phyloP scores from a whole-genome alignment of 495 filamentous ascomycete species.

The Aspergillus campestris region DNA sequence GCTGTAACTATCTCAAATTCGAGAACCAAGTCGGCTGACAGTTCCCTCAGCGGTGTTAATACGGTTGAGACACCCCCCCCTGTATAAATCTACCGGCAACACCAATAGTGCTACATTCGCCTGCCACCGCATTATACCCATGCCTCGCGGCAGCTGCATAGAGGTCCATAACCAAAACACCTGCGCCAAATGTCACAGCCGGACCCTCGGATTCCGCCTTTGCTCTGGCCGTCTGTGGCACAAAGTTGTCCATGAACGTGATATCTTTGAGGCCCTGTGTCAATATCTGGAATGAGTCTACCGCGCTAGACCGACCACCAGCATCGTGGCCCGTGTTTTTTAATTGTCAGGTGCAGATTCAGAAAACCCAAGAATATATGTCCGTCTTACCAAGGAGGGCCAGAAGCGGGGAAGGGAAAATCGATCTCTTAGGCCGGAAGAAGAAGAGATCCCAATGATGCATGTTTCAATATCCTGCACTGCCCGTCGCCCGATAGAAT shows the following conservation, averaged over 20 bases:
- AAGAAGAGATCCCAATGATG: too few species aligned
- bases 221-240: slow-evolving; percentile 15
- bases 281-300: slow-evolving; percentile 37
- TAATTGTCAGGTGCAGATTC: slow-evolving; percentile 45
- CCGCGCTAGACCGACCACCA: slow-evolving; percentile 38
- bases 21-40: slow-evolving; percentile 43
- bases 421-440: too few species aligned
- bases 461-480: too few species aligned
- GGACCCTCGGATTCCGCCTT: slow-evolving; percentile 17
- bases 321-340: slow-evolving; percentile 54
- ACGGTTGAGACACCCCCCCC: slow-evolving; percentile 42
- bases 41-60: slow-evolving; percentile 33
- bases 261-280: slow-evolving; percentile 17
- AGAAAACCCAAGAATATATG: too few species aligned
- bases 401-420: too few species aligned
- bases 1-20: slow-evolving; percentile 29
- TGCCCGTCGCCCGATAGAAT: too few species aligned
- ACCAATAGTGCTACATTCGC: slow-evolving; percentile 30
- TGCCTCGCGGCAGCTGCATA: slow-evolving; percentile 32
- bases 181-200: slow-evolving; percentile 41
- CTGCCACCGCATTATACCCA: slow-evolving; percentile 35
- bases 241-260: slow-evolving; percentile 35
- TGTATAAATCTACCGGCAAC: slow-evolving; percentile 45
- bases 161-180: slow-evolving; percentile 37
- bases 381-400: too few species aligned